Conservation (phyloP, 768 basidiomycete species). For the Pulveroboletus sp. region DNA sequence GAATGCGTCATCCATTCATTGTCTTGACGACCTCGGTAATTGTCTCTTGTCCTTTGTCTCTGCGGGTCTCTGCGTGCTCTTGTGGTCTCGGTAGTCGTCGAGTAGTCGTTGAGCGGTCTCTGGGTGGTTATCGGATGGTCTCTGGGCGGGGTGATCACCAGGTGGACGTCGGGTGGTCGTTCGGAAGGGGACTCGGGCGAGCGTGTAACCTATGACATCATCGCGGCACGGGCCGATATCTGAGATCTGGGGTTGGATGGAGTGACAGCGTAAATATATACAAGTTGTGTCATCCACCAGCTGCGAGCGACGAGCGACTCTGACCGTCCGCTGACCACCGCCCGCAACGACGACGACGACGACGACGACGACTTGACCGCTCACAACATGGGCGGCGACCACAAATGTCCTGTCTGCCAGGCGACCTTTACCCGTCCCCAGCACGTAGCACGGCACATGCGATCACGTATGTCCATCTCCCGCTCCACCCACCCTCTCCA, state of each 20-base stretch:
- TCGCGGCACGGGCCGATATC: conserved; percentile 28
- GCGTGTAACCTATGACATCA: conserved; percentile 26
- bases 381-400: conserved; percentile 65
- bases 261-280: conserved; percentile 34
- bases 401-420: conserved; percentile 83
- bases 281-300: conserved; percentile 35
- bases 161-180: neutral
- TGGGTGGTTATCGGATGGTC: no score
- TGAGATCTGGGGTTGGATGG: conserved; percentile 31
- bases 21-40: conserved; percentile 29
- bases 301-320: conserved; percentile 15
- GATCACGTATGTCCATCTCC: conserved; percentile 64
- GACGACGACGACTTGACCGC: neutral
- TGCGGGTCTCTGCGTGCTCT: neutral
- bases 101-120: no score
- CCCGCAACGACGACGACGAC: conserved; percentile 10
- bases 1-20: conserved; percentile 29
- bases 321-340: conserved; percentile 10
- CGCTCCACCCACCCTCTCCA: conserved; percentile 16
- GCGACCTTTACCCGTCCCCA: conserved; percentile 86
- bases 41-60: neutral
- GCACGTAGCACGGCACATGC: conserved; percentile 87
- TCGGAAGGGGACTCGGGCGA: no score
- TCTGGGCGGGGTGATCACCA: no score
- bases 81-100: neutral